Base-by-base conservation (phyloP, 352 stramenopile species). In the Pilasporangium apinafurcum region DNA sequence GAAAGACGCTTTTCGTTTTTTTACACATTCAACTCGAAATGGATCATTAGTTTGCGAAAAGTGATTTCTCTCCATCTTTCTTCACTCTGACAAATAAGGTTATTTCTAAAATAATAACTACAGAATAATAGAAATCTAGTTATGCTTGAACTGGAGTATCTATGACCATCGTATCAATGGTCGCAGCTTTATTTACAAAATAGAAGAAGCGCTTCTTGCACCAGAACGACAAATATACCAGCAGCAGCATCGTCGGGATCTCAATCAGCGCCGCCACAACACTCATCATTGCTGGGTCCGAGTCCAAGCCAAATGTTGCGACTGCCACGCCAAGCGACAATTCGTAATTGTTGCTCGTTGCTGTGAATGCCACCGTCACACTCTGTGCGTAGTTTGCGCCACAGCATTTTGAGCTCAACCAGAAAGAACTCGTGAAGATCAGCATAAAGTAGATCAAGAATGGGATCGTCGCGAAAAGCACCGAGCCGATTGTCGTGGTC, bases 331-430 rank as follows among this genome's bases (percentile, higher is more conserved):
- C 80, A 22, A 86, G 56, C 24, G 74, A 81, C 33, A 92, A 50
- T 48, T 90, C 80, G 52, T 86, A 92, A 56, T 90, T 90, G 70
- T 90, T 92, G 56, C 75, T 89, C n/a, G 71, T 81, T n/a, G 75
- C 74, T 26, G 83, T 90, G 51, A 92, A 86, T 20, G 72, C 64
- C 7, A 85, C 59, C 22, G 67, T 67, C 10, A 62, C 54, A 37
- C 62, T 59, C 49, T 79, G 72, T 8, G 51, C 24, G 54, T 83
- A 81, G 4, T 48, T 64, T n/a, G 56, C 65, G 12, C 64, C 68
- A 41, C 30, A 47, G 21, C 55, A 44, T 16, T 14, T 29, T 27
- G 48, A 39, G 28, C 68, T 68, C 45, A 79, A 46, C 28, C 41
- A 33, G 47, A 82, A 82, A 27, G 71, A 70, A 9, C 37, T 52